Base-by-base conservation (phyloP, 2,329 filamentous ascomycete species). In the Talaromyces sp. region DNA sequence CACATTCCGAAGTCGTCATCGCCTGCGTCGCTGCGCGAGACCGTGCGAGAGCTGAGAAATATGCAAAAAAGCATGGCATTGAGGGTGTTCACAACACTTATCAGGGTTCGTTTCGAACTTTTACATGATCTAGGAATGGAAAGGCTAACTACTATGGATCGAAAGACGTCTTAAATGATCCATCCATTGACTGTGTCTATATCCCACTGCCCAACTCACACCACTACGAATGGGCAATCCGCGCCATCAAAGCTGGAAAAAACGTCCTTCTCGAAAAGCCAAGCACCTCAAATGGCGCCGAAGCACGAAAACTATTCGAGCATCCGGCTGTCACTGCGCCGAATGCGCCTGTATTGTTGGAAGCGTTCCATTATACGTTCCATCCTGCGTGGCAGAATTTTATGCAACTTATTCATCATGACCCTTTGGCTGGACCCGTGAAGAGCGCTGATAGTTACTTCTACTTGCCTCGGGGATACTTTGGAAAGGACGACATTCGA, bases 221-320 rank as follows among this genome's bases (percentile, higher is more conserved):
- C 13, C 78, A 80, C 54, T 77, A 72, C 37, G 79, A 84, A 69
- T 86, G 82, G 81, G 77, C 83, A 9, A 68, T 82, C 17, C 79
- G 80, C 61, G 79, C 83, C 3, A 73, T 87, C 25, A 69, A 73
- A 25, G 80, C 79, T 3, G 82, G 82, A 3, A 86, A 86, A 68
- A 84, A 86, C 68, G 84, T 87, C 22, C 78, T 87, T 0, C 73
- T 86, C 2, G 85, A 86, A 70, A 86, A 86, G 70, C 84, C 84
- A 0, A 77, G 79, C 0, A 78, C 77, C n/a, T 78, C 77, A 31
- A 86, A 84, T 68, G 70, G 74, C 3, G 65, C 59, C 0, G 82
- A 87, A 69, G 83, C 83, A 2, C 70, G 72, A 19, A 67, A 69
- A 0, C 76, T 86, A 17, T 85, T 85, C 70, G 73, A 69, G 35